A percentile compares a stretch with the other conserved stretches of the same genome.
phyloP scores from a whole-genome alignment of 2,329 filamentous ascomycete species.

The Drechslera avenae region DNA sequence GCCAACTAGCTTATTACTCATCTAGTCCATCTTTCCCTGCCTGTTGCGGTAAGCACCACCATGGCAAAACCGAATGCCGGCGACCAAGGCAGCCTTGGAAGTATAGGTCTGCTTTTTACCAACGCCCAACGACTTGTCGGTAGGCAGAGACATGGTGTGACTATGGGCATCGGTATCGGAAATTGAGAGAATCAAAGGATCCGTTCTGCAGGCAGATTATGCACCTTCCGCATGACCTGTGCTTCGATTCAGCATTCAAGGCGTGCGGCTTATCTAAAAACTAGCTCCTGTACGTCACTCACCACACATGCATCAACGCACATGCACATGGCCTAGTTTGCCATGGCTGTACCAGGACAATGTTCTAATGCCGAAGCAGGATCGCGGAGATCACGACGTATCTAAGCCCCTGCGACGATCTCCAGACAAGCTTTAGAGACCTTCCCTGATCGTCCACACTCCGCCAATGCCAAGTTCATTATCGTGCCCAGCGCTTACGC shows the following conservation, averaged over 20 bases:
- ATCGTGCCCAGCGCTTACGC: slow-evolving; percentile 14
- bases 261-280: no score
- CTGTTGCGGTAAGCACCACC: not conserved
- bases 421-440: not conserved
- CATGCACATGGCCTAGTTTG: not conserved
- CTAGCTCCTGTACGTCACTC: no score
- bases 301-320: not conserved
- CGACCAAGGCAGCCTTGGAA: no score
- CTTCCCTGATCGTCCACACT: slow-evolving; percentile 14
- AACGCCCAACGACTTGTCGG: no score
- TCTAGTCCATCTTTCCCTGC: not conserved
- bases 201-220: no score
- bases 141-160: no score
- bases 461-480: slow-evolving; percentile 10
- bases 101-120: no score
- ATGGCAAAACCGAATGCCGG: not conserved
- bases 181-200: no score
- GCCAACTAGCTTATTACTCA: not conserved
- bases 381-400: slow-evolving; percentile 14
- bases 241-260: no score
- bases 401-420: slow-evolving; percentile 16
- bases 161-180: no score
- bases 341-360: no score
- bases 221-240: no score
- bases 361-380: not conserved